phyloP scores from a whole-genome alignment of 2,329 filamentous ascomycete species.

The Myrmaecium sp. region DNA sequence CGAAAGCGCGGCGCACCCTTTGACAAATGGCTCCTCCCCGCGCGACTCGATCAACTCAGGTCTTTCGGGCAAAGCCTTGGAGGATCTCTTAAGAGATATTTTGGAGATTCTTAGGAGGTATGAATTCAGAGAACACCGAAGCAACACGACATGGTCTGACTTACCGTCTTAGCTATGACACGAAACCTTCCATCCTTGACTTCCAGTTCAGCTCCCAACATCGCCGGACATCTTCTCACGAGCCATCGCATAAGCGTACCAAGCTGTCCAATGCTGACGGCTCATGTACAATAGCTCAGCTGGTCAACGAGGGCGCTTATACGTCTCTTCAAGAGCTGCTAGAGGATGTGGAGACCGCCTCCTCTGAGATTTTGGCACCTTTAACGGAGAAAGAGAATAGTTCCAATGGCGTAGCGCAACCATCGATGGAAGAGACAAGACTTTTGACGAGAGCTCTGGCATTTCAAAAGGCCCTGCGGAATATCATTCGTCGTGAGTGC shows the following conservation, averaged over 20 bases:
- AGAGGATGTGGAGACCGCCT: constrained; percentile 24
- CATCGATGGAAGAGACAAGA: constrained; percentile 18
- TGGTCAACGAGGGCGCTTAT: constrained; percentile 23
- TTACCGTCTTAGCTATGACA: constrained; percentile 20
- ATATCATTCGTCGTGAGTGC: constrained; percentile 14
- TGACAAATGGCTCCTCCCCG: constrained; percentile 13
- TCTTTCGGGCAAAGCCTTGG: constrained; percentile 12
- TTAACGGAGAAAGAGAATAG: too few species aligned
- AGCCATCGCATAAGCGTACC: constrained; percentile 28
- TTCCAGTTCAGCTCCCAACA: constrained; percentile 16
- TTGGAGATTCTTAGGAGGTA: constrained; percentile 24
- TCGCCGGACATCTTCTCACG: constrained; percentile 16
- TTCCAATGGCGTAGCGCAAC: constrained; percentile 10
- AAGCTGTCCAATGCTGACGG: constrained; percentile 20
- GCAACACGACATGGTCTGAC: constrained; percentile 5
- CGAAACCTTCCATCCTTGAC: constrained; percentile 28
- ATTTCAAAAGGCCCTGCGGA: constrained; percentile 16
- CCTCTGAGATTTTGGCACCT: constrained; percentile 20
- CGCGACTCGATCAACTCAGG: constrained; percentile 8
- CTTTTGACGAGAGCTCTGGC: constrained; percentile 16
- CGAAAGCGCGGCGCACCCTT: constrained; percentile 12
- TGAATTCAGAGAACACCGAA: neutral
- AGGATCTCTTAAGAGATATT: constrained; percentile 22
- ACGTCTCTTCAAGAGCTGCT: constrained; percentile 24
- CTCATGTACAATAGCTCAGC: constrained; percentile 20